Base-by-base conservation (phyloP, 345 rosid genomes). In the Acer negundo region DNA sequence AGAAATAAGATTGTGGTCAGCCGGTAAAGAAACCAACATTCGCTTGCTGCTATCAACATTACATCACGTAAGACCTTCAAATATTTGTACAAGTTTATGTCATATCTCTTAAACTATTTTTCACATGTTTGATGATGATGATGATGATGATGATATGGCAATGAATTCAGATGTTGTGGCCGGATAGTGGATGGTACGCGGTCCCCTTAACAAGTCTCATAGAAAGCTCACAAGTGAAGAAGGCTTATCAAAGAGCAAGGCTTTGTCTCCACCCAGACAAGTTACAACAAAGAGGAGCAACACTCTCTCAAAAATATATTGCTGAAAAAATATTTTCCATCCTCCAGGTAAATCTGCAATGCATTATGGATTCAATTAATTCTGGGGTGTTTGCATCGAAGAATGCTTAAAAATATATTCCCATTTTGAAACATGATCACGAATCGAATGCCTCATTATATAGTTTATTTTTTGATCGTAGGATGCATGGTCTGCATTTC, bases 231-330 rank as follows among this genome's bases (percentile, higher is more conserved):
- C 93, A 91, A 24, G 97, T 95, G 67, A 93, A 91, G 84, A 95
- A 89, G 84, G 98, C 96, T 74, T 93, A 95, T 76, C 99, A 93
- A 83, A 92, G 87, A 84, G 98, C 98, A 62, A 86, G 97, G 79
- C 86, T 92, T 64, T 95, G 99, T 78, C 93, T 95, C 77, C 99
- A 95, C 80, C 99, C 99, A 1, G 97, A 92, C 83, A 93, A 92
- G 81, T 78, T 95, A 49, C 99, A 93, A 76, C 99, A 95, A 78
- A 86, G 95, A 84, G 91, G 95, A 76, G 91, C 93, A 58, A 85
- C 96, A 23, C 73, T 40, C 2, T 80, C 76, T n/a, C 98, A 93
- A 59, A 95, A 92, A 68, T 87, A 87, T 69, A 73, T 93, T 4
- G 97, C 99, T 3, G 86, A 88, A 40, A 89, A 88, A 82, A 93